These are phyloP conservation scores for Cladosporium cucumerinum DNA, from an alignment of 2,329 filamentous ascomycete genomes.

Conservation along the genomic window DNA sequence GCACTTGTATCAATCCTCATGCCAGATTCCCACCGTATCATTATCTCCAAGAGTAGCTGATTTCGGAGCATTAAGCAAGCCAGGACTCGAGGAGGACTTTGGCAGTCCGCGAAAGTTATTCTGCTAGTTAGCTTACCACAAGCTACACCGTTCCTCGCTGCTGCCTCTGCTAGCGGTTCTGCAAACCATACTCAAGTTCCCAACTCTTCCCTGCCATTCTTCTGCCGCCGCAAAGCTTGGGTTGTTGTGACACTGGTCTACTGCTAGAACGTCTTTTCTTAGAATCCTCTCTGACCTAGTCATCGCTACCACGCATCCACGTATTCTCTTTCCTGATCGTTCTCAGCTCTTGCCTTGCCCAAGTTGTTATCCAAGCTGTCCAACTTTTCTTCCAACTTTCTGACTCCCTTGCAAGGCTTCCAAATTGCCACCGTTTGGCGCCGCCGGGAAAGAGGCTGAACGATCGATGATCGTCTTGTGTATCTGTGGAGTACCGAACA, in stretches of 20 bases:
- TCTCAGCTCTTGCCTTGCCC: not conserved
- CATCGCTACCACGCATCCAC: not conserved
- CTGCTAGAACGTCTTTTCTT: not conserved
- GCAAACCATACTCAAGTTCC: not conserved
- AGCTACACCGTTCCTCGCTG: not conserved
- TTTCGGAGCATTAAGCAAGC: not conserved
- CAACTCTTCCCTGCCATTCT: not conserved
- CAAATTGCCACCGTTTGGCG: not conserved
- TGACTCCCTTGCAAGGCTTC: not conserved
- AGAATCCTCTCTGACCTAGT: not conserved
- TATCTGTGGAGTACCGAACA: not conserved
- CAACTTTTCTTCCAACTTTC: not conserved
- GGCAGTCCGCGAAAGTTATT: not conserved
- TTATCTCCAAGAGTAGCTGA: not conserved
- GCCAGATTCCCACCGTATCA: not conserved
- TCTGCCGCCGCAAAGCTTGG: not conserved
- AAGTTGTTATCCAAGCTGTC: not conserved
- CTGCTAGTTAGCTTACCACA: not conserved
- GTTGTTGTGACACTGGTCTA: not conserved
- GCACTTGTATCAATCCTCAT: not conserved
- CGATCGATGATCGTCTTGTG: not conserved
- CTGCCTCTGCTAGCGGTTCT: not conserved
- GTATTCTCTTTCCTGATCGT: not conserved
- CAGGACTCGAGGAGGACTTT: not conserved
- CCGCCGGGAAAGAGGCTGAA: not conserved